Evolutionary conservation across 2,329 filamentous ascomycete species (phyloP).

Genomic region (Arthrobotrys pseudoclavata): DNA sequence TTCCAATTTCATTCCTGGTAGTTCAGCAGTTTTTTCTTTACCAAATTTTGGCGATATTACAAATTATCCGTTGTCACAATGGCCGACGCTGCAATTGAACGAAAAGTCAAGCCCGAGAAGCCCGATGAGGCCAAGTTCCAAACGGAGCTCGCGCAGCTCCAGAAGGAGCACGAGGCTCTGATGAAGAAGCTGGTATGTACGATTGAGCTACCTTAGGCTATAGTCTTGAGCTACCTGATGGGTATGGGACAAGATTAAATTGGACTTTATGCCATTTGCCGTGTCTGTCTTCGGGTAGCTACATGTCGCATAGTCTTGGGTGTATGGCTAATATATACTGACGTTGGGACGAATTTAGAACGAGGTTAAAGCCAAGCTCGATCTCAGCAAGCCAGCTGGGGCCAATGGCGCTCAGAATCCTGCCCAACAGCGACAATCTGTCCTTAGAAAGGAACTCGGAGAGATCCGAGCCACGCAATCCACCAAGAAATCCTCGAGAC

Average conservation of each 20-base stretch:
- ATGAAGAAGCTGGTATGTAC: slow-evolving; percentile 77
- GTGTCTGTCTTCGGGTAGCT: slow-evolving; percentile 17
- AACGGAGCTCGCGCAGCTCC: slow-evolving; percentile 80
- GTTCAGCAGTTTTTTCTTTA: slow-evolving; percentile 18
- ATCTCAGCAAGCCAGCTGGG: slow-evolving; percentile 83
- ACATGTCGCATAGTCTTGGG: slow-evolving; percentile 26
- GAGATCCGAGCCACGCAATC: slow-evolving; percentile 89
- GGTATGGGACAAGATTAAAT: neutral
- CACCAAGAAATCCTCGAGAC: slow-evolving; percentile 84
- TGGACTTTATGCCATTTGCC: neutral
- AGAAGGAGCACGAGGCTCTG: slow-evolving; percentile 85
- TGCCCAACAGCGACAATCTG: slow-evolving; percentile 83
- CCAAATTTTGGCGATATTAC: slow-evolving; percentile 52
- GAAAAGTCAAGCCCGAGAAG: slow-evolving; percentile 78
- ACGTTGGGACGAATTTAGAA: slow-evolving; percentile 71
- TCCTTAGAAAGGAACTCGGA: slow-evolving; percentile 84
- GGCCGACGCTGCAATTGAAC: slow-evolving; percentile 64
- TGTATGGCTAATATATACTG: slow-evolving; percentile 4
- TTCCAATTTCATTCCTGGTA: slow-evolving; percentile 2
- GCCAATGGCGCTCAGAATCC: slow-evolving; percentile 76
- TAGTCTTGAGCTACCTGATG: neutral
- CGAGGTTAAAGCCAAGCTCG: slow-evolving; percentile 87
- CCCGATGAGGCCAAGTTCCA: slow-evolving; percentile 90
- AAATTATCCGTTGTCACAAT: slow-evolving; percentile 64
- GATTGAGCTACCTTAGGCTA: slow-evolving; percentile 1